A percentile compares a stretch with the other conserved stretches of the same genome.
These are phyloP conservation scores for Barnettozyma salicaria DNA, from an alignment of 805 yeast genomes.

Conservation along the genomic window DNA sequence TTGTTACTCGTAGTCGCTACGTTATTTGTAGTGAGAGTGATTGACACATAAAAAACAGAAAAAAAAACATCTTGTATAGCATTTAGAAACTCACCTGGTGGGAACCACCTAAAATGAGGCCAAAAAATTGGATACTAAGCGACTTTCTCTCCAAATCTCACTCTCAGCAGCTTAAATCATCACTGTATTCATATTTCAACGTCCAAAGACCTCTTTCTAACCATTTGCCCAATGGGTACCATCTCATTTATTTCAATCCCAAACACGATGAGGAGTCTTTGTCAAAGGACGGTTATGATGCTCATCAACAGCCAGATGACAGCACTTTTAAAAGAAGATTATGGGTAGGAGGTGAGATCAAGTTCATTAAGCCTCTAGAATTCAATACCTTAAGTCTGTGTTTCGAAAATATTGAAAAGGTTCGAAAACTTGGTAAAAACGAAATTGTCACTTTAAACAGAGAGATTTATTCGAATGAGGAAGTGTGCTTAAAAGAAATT, in stretches of 20 bases:
- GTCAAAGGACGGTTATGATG: constrained; percentile 74
- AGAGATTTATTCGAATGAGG: constrained; percentile 31
- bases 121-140: constrained; percentile 18
- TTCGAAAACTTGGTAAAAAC: constrained; percentile 32
- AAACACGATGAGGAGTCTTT: constrained; percentile 39
- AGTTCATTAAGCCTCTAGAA: constrained; percentile 31
- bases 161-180: constrained; percentile 20
- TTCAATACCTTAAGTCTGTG: constrained; percentile 41
- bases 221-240: constrained; percentile 47
- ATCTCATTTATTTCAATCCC: constrained; percentile 65
- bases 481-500: constrained; percentile 38
- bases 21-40: no score
- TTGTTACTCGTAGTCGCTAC: no score
- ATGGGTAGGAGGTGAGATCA: constrained; percentile 73
- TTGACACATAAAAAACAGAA: no score
- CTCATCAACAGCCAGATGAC: constrained; percentile 41
- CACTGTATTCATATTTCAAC: constrained; percentile 23
- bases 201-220: constrained; percentile 17
- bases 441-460: constrained; percentile 54
- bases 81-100: neutral
- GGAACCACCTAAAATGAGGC: constrained; percentile 5
- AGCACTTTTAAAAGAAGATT: constrained; percentile 49
- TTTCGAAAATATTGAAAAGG: constrained; percentile 43
- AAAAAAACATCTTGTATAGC: no score
- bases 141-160: constrained; percentile 19